Evolutionary conservation across 2,329 filamentous ascomycete species (phyloP).

Genomic region (Diaporthe destruens): DNA sequence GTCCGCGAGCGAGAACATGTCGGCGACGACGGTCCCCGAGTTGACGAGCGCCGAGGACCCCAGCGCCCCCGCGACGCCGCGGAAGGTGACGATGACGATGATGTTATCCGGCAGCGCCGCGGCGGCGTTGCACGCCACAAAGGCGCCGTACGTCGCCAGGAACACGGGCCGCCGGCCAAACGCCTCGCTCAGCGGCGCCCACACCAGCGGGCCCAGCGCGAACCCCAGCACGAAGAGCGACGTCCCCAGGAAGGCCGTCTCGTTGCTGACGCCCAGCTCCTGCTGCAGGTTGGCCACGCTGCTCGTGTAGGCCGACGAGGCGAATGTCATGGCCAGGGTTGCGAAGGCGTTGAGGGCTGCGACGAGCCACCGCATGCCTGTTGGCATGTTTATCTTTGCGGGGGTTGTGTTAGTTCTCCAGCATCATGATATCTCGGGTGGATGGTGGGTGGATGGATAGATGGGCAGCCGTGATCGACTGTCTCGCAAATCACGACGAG

Average conservation of each 20-base stretch:
- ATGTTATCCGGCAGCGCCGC: conserved; percentile 37
- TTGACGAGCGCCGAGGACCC: conserved; percentile 55
- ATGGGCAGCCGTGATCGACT: no score
- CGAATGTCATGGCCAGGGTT: conserved; percentile 56
- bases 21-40: conserved; percentile 69
- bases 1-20: conserved; percentile 65
- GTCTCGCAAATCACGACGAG: no score
- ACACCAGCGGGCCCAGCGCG: conserved; percentile 66
- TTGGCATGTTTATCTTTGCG: conserved; percentile 33
- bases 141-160: conserved; percentile 37
- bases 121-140: conserved; percentile 31
- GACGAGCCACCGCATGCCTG: conserved; percentile 56
- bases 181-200: conserved; percentile 71
- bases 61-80: conserved; percentile 29
- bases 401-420: not conserved
- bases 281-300: conserved; percentile 54
- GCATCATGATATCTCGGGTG: not conserved
- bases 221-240: conserved; percentile 71
- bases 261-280: conserved; percentile 56
- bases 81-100: conserved; percentile 35
- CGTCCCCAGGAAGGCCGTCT: conserved; percentile 61
- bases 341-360: conserved; percentile 44
- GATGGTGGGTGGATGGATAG: no score
- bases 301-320: conserved; percentile 63
- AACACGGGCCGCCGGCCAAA: conserved; percentile 56